phyloP scores from a whole-genome alignment of 352 stramenopile species.

The Globisporangium middletonii region DNA sequence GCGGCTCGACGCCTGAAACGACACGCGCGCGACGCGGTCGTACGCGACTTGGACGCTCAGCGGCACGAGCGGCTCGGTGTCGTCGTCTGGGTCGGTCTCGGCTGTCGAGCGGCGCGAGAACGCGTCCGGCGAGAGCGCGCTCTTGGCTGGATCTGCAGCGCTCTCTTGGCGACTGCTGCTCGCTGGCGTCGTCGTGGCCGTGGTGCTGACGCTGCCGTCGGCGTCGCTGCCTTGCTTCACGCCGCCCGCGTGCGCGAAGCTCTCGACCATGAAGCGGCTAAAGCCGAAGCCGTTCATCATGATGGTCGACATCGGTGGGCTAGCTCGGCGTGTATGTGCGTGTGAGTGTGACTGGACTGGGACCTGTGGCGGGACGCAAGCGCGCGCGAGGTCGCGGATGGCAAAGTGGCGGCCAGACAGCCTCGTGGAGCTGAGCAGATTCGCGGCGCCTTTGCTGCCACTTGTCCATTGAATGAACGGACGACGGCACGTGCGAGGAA shows the following conservation, averaged over 20 bases:
- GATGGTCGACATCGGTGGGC: slow-evolving; percentile 1
- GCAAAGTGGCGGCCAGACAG: slow-evolving; percentile 4
- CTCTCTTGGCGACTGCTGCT: neutral
- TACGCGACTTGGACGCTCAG: slow-evolving; percentile 3
- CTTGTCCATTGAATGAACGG: neutral
- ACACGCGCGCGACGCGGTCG: slow-evolving; percentile 8
- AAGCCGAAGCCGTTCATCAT: slow-evolving; percentile 11
- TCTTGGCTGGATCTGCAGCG: neutral
- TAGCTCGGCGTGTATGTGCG: neutral
- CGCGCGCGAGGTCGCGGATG: slow-evolving; percentile 9
- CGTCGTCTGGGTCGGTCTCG: slow-evolving; percentile 3
- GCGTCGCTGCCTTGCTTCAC: neutral
- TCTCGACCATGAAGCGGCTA: slow-evolving; percentile 13
- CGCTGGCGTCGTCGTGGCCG: neutral
- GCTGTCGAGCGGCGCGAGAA: slow-evolving; percentile 13
- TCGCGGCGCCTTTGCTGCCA: neutral
- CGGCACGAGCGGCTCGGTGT: neutral
- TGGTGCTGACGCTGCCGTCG: neutral
- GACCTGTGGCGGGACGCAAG: neutral
- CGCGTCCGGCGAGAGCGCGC: slow-evolving; percentile 1
- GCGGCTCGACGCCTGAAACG: slow-evolving; percentile 5
- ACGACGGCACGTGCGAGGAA: neutral
- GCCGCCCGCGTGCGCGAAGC: neutral
- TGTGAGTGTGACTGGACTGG: neutral
- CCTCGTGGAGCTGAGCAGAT: neutral